These are phyloP conservation scores for Trifolium dubium DNA, from an alignment of 306 rosid species.

Conservation along the genomic window DNA sequence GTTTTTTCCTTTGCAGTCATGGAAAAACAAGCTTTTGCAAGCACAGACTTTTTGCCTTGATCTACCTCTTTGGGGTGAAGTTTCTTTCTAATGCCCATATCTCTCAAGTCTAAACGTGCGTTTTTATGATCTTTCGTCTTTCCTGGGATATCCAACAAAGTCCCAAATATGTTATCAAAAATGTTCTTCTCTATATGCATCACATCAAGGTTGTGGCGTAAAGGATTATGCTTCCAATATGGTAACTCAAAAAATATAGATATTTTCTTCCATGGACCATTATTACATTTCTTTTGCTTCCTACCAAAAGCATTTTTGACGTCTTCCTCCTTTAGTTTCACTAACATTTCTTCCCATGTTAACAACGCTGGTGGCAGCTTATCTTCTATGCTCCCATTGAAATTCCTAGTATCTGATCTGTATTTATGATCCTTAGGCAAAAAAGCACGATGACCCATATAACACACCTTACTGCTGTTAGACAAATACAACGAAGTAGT, in stretches of 20 bases:
- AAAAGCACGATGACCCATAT: too few relatives aligned
- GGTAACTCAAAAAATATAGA: neutral
- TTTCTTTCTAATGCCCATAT: neutral
- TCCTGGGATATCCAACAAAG: neutral
- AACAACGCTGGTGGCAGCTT: neutral
- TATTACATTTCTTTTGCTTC: neutral
- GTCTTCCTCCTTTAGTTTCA: neutral
- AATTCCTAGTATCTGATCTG: neutral
- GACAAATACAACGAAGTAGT: neutral
- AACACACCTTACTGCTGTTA: too few relatives aligned
- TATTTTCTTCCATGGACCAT: neutral
- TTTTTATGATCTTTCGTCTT: neutral
- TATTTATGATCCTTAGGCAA: too few relatives aligned
- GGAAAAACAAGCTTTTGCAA: too few relatives aligned
- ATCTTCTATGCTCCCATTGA: neutral
- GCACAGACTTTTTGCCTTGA: neutral
- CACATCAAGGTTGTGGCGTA: neutral
- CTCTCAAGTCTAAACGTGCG: neutral
- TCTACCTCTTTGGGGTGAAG: neutral
- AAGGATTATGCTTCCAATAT: neutral
- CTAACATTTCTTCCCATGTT: neutral
- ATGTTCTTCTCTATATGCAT: neutral
- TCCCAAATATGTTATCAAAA: neutral
- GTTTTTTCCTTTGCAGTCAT: too few relatives aligned
- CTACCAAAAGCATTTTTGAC: neutral